Evolutionary conservation across 129 eudicot species (phyloP).

Genomic region (Centrapalus pauciflorus): DNA sequence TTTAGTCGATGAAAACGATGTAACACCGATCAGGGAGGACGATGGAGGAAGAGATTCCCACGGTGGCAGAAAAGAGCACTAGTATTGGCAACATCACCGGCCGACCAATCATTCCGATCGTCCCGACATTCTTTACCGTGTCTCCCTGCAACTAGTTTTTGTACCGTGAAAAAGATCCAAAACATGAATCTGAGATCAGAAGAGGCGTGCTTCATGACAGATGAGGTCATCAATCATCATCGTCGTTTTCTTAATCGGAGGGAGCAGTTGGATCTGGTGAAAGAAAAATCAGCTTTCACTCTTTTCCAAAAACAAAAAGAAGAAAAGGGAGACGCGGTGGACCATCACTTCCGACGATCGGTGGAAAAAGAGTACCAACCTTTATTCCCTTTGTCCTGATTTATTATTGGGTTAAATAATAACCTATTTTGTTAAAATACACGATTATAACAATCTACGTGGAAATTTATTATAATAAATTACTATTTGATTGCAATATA

Average conservation of each 20-base stretch:
- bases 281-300: slow-evolving; percentile 45
- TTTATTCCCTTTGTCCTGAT: slow-evolving; percentile 47
- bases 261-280: neutral
- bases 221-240: slow-evolving; percentile 13
- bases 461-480: too few species aligned
- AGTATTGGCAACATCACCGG: slow-evolving; percentile 49
- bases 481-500: too few species aligned
- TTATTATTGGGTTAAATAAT: neutral
- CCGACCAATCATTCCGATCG: slow-evolving; percentile 55
- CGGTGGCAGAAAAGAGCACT: slow-evolving; percentile 15
- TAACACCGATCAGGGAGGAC: slow-evolving; percentile 7
- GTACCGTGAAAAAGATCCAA: slow-evolving; percentile 27
- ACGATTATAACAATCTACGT: too few species aligned
- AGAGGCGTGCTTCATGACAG: slow-evolving; percentile 46
- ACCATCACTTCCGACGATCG: slow-evolving; percentile 40
- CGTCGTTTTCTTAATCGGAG: slow-evolving; percentile 16
- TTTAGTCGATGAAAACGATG: slow-evolving; percentile 12
- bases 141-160: slow-evolving; percentile 13
- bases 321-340: slow-evolving; percentile 29
- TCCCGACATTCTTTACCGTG: slow-evolving; percentile 18
- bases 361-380: neutral
- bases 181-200: neutral
- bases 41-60: slow-evolving; percentile 24
- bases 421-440: too few species aligned
- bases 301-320: slow-evolving; percentile 20